These are phyloP conservation scores for Davidsoniella eucalypti DNA, from an alignment of 2,329 filamentous ascomycete genomes.

Conservation along the genomic window DNA sequence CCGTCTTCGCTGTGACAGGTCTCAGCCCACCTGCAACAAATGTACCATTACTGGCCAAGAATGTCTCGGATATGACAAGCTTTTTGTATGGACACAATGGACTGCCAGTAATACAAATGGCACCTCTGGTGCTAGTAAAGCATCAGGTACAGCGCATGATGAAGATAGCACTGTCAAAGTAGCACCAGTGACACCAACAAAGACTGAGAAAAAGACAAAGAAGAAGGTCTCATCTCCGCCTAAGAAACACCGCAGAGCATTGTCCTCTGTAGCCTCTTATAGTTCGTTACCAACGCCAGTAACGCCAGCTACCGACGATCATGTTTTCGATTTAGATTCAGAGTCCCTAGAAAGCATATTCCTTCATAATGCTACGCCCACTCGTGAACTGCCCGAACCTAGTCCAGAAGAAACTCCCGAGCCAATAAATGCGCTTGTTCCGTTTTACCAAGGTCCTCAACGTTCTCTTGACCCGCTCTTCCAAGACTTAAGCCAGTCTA, in stretches of 20 bases:
- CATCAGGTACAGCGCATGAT: too few relatives aligned
- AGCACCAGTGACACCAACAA: neutral
- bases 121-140: neutral
- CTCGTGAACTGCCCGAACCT: neutral
- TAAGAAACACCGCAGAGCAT: too few relatives aligned
- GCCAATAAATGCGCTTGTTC: neutral
- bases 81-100: slow-evolving; percentile 40
- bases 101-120: slow-evolving; percentile 1
- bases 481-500: slow-evolving; percentile 31
- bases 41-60: slow-evolving; percentile 37
- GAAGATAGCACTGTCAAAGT: too few relatives aligned
- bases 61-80: slow-evolving; percentile 44
- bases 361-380: too few relatives aligned
- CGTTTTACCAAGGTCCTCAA: neutral
- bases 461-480: slow-evolving; percentile 31
- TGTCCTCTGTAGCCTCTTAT: too few relatives aligned
- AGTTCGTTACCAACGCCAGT: neutral
- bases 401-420: neutral
- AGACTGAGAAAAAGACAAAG: neutral
- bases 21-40: slow-evolving; percentile 42
- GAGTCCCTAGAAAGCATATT: too few relatives aligned
- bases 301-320: neutral
- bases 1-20: slow-evolving; percentile 45
- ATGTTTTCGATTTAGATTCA: too few relatives aligned
- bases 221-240: too few relatives aligned